These are phyloP conservation scores for Aureobasidium sp. DNA, from an alignment of 2,329 filamentous ascomycete species.

Conservation along the genomic window DNA sequence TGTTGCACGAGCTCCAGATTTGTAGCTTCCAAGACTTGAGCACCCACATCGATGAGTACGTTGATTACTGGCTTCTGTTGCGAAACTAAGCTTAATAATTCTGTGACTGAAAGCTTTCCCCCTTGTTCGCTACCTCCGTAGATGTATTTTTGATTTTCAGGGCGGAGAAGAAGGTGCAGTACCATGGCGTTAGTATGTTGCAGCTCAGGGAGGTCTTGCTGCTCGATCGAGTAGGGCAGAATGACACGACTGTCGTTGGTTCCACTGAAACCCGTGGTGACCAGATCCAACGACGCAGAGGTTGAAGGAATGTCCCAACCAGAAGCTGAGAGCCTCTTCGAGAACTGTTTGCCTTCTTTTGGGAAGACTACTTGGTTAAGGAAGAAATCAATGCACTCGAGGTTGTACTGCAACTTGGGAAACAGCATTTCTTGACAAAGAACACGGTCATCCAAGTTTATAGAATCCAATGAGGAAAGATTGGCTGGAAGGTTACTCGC, in stretches of 20 bases:
- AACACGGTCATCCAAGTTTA: slow-evolving; percentile 24
- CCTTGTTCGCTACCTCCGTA: neutral
- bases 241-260: slow-evolving; percentile 60
- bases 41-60: slow-evolving; percentile 65
- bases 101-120: neutral
- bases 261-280: slow-evolving; percentile 63
- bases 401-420: slow-evolving; percentile 44
- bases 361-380: slow-evolving; percentile 62
- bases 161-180: slow-evolving; percentile 49
- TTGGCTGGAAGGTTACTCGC: slow-evolving; percentile 15
- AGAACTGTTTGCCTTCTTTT: slow-evolving; percentile 57
- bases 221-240: slow-evolving; percentile 55
- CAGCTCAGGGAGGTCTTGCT: slow-evolving; percentile 52
- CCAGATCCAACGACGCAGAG: slow-evolving; percentile 29
- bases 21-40: slow-evolving; percentile 58
- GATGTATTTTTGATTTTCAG: slow-evolving; percentile 40
- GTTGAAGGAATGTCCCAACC: slow-evolving; percentile 60
- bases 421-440: slow-evolving; percentile 22
- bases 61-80: slow-evolving; percentile 36
- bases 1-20: slow-evolving; percentile 48
- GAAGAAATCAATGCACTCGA: slow-evolving; percentile 57
- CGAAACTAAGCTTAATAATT: slow-evolving; percentile 42
- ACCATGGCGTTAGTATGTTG: slow-evolving; percentile 62
- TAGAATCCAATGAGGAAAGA: slow-evolving; percentile 21
- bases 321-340: slow-evolving; percentile 55